Base-by-base conservation (phyloP, 768 basidiomycete genomes). In the Phanerodontia chrysosporium region DNA sequence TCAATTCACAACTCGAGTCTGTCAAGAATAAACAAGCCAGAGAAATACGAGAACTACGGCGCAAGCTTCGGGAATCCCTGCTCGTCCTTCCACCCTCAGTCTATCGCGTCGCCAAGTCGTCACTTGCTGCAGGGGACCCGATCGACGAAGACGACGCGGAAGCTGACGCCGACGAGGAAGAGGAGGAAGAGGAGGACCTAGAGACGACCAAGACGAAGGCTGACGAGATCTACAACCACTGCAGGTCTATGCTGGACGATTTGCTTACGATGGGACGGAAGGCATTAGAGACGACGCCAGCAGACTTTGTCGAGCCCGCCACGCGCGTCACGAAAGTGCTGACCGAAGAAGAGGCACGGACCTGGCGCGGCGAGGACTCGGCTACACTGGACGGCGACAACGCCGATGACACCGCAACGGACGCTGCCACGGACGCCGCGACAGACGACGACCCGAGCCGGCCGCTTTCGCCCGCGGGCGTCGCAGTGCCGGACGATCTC, bases 21-120 rank as follows among this genome's bases (percentile, higher is more conserved):
- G 82, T 83, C 32, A 93, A 92, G 72, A 83, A 88, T 63, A 81
- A 80, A 28, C 93, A 95, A 67, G 84, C 87, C 7, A 85, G 83
- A 62, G 94, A 96, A 73, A 94, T 96, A 53, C 83, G 90, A 22
- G 90, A 93, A 44, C 78, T 96, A 18, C 83, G 87, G 14, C 84
- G 92, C 30, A 90, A 86, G 66, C 75, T 95, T 49, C 85, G 94
- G 56, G 92, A 95, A 67, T 86, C 89, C 10, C 80, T 90, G 14
- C 82, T 93, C 27, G 83, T 86, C 45, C 80, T 94, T 1, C 91
- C 91, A 1, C 90, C 90, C 2, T 77, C 71, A 27, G 73, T 82
- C 0, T 91, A 75, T 68, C 78, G 75, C 45, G 84, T 78, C 27
- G 77, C 87, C 65, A 80, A 80, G 60, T 79, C 79, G 3, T 81